Evolutionary conservation across 2,329 filamentous ascomycete species (phyloP).

Genomic region (Peltaster fructicola): DNA sequence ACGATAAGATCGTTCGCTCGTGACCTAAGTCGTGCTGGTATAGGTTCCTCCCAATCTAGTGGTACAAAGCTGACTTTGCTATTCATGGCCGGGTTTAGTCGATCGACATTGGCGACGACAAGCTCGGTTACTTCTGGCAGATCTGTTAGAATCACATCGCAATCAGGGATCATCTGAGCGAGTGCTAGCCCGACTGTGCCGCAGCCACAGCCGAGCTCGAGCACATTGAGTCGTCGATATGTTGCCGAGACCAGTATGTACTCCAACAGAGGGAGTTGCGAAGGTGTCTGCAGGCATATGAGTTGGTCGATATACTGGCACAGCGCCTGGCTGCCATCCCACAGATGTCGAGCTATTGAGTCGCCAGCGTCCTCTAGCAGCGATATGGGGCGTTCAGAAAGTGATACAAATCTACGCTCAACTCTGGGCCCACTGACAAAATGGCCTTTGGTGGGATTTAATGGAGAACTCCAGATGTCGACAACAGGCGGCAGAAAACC

Average conservation of each 20-base stretch:
- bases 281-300: constrained; percentile 17
- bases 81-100: constrained; percentile 24
- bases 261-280: constrained; percentile 20
- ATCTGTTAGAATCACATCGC: constrained; percentile 45
- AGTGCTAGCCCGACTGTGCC: constrained; percentile 51
- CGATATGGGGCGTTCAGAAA: constrained; percentile 23
- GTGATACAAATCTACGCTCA: constrained; percentile 34
- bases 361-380: constrained; percentile 57
- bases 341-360: constrained; percentile 54
- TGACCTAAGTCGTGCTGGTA: constrained; percentile 22
- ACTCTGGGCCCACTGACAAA: constrained; percentile 33
- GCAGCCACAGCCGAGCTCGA: constrained; percentile 53
- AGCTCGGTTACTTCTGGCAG: constrained; percentile 46
- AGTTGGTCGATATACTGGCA: constrained; percentile 33
- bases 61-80: constrained; percentile 31
- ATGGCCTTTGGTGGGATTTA: constrained; percentile 21
- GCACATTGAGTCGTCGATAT: constrained; percentile 28
- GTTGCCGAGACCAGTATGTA: constrained; percentile 21
- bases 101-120: constrained; percentile 35
- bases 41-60: constrained; percentile 45
- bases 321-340: constrained; percentile 46
- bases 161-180: constrained; percentile 33
- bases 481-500: constrained; percentile 27
- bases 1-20: constrained; percentile 41
- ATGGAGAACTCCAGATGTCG: constrained; percentile 38